Evolutionary conservation across 148 eudicot species (phyloP).

Genomic region (Fallopia convolvulus): DNA sequence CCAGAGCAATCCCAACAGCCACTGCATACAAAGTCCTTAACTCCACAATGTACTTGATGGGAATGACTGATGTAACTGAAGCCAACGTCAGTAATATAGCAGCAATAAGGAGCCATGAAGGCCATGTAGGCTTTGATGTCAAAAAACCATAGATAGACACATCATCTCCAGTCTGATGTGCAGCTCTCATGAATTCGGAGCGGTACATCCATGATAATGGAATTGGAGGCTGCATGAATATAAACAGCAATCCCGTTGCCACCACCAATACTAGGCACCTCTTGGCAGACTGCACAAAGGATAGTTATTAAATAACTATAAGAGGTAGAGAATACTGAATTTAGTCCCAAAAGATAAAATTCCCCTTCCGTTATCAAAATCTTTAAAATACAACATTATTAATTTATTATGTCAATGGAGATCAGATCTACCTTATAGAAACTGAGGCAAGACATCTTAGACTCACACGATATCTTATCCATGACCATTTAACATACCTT

Average conservation of each 20-base stretch:
- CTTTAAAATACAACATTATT: not conserved
- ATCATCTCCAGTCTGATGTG: slow-evolving; percentile 87
- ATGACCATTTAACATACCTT: not conserved
- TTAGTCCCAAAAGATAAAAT: not conserved
- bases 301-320: not conserved
- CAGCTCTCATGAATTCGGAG: slow-evolving; percentile 77
- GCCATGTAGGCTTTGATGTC: slow-evolving; percentile 93
- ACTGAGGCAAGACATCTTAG: not conserved
- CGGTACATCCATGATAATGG: slow-evolving; percentile 72
- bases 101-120: slow-evolving; percentile 87
- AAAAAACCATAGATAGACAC: slow-evolving; percentile 85
- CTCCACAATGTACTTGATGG: slow-evolving; percentile 83
- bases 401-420: not conserved
- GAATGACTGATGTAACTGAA: slow-evolving; percentile 76
- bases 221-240: slow-evolving; percentile 86
- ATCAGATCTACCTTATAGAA: not conserved
- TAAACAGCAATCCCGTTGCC: slow-evolving; percentile 71
- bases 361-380: not conserved
- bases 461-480: not conserved
- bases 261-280: slow-evolving; percentile 77
- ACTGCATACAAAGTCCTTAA: slow-evolving; percentile 66
- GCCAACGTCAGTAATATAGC: slow-evolving; percentile 87
- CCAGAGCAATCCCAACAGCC: slow-evolving; percentile 80
- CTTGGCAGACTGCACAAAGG: slow-evolving; percentile 66
- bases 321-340: not conserved